Evolutionary conservation across 1,284 basidiomycete species (phyloP), one percentile per base, ranked within the genome.

Genomic region (Grifola frondosa): DNA sequence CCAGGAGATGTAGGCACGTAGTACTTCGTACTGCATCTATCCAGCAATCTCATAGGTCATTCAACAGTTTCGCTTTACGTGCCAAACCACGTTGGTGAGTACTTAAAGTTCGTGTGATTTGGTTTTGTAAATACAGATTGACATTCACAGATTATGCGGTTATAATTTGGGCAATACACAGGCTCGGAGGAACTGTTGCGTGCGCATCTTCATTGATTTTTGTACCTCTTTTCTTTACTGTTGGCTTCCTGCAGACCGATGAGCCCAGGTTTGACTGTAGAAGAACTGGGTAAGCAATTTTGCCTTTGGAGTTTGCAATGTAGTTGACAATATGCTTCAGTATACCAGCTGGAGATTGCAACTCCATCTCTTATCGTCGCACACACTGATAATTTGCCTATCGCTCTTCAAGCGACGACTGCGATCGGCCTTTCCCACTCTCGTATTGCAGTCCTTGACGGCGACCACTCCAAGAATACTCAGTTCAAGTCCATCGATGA

Each of bases 181-280:
- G 76, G 30, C 63, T 88, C 5, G 86, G 87, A 5, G 88, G 69
- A 6, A 76, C 81, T 32, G 70, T 84, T 45, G 83, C 84, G 73
- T 81, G 61, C 19, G 48, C n/a, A n/a, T n/a, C n/a, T n/a, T n/a
- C n/a, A n/a, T n/a, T n/a, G n/a, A 58, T 73, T 12, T 11, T 8
- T 22, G n/a, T 30, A 13, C 28, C 34, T 34, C 34, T 15, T 28
- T 35, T n/a, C 10, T 2, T 10, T 19, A 19, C 20, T 15, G 8
- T 26, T 36, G 23, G 13, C 31, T 44, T 43, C 21, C 32, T 49
- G 1, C 45, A 74, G 72, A 20, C 59, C 71, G 20, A 75, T 75
- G 6, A 90, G 88, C 56, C 83, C 86, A 0, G 70, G 77, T 7
- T 86, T 82, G 53, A 75, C 74, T 2, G 61, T 61, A 4, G 70